These are phyloP conservation scores for Xylariaceae sp. DNA, from an alignment of 2,329 filamentous ascomycete species.

Conservation along the genomic window DNA sequence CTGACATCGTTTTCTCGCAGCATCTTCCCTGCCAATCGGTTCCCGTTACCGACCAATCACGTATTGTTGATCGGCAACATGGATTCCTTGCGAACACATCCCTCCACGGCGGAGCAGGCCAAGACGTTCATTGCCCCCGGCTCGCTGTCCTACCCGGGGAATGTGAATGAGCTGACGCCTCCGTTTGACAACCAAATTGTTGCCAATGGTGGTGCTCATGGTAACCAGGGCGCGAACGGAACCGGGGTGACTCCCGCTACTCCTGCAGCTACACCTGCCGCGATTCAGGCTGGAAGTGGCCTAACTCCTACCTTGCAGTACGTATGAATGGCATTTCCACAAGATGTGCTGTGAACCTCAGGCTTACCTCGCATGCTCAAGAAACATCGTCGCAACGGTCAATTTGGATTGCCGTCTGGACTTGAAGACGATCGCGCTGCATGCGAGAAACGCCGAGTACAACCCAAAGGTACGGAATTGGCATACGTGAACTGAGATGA, in stretches of 20 bases:
- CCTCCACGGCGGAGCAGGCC: conserved; percentile 84
- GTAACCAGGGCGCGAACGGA: conserved; percentile 56
- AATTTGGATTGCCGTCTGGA: conserved; percentile 96
- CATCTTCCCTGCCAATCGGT: no score
- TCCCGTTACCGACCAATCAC: no score
- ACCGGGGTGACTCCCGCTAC: conserved; percentile 83
- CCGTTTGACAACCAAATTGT: conserved; percentile 54
- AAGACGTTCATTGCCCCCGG: conserved; percentile 92
- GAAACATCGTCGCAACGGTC: conserved; percentile 98
- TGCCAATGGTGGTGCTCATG: conserved; percentile 48
- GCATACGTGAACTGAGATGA: conserved; percentile 6
- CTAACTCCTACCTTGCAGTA: conserved; percentile 94
- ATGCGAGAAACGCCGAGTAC: conserved; percentile 97
- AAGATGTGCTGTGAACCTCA: conserved; percentile 34
- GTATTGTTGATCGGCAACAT: no score
- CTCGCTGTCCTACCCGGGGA: conserved; percentile 87
- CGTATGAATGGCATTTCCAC: conserved; percentile 59
- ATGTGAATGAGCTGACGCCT: conserved; percentile 75
- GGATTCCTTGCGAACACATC: conserved; percentile 55
- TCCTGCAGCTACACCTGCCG: conserved; percentile 85
- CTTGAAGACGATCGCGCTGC: conserved; percentile 96
- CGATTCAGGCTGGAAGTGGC: conserved; percentile 75
- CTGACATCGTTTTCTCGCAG: no score
- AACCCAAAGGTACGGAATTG: conserved; percentile 77
- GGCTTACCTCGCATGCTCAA: conserved; percentile 55